phyloP scores from a whole-genome alignment of 2,329 filamentous ascomycete genomes.

The Seiridium cupressi region DNA sequence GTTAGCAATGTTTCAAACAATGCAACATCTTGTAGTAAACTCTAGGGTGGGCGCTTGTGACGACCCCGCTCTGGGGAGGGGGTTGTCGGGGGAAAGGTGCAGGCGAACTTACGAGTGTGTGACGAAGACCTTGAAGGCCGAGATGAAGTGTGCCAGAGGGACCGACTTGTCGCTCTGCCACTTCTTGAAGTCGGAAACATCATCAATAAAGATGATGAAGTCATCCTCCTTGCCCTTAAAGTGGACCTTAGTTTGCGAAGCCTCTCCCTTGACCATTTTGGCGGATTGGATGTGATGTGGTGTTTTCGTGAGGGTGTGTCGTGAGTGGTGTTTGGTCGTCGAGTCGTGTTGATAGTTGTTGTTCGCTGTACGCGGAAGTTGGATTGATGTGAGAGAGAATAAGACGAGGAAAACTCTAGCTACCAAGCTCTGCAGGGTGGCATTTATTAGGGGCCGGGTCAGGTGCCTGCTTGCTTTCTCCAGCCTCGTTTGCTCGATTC shows the following conservation, averaged over 20 bases:
- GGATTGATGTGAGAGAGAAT: neutral
- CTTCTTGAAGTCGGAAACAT: conserved; percentile 65
- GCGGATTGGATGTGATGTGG: conserved; percentile 12
- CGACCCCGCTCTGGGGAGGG: neutral
- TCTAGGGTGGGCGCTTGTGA: neutral
- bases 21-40: neutral
- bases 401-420: neutral
- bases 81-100: neutral
- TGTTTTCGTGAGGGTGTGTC: conserved; percentile 1
- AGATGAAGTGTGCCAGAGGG: conserved; percentile 81
- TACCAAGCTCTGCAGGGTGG: neutral
- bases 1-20: neutral
- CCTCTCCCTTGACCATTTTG: conserved; percentile 72
- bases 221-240: conserved; percentile 70
- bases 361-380: neutral
- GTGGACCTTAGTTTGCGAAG: conserved; percentile 73
- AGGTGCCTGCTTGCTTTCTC: neutral
- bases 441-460: neutral
- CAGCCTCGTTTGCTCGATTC: neutral
- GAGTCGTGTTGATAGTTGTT: neutral
- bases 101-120: conserved; percentile 74
- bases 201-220: conserved; percentile 60
- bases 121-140: conserved; percentile 83
- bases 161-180: conserved; percentile 80
- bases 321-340: conserved; percentile 4